phyloP scores from a whole-genome alignment of 2,329 filamentous ascomycete species.

The Botrytis pseudocinerea region DNA sequence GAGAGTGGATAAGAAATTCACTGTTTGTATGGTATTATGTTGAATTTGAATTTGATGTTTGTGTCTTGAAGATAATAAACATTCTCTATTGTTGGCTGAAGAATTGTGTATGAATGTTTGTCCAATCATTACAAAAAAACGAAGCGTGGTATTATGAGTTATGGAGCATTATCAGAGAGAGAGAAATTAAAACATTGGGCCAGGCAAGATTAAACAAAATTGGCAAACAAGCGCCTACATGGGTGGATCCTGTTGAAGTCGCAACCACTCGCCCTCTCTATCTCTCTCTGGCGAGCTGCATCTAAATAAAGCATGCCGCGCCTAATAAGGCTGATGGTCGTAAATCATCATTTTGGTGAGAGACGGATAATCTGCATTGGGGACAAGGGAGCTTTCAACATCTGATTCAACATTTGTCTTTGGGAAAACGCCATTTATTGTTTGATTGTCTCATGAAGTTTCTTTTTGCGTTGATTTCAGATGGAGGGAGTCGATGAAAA shows the following conservation, averaged over 20 bases:
- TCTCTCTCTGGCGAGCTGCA: slow-evolving; percentile 4
- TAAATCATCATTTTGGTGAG: not conserved
- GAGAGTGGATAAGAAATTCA: slow-evolving; percentile 20
- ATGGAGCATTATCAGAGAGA: not conserved
- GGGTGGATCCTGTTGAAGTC: slow-evolving; percentile 13
- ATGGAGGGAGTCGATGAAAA: not conserved
- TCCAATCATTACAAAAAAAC: slow-evolving; percentile 25
- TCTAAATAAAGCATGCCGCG: not conserved
- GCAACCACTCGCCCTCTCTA: not conserved
- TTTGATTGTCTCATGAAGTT: not conserved
- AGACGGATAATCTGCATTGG: not conserved
- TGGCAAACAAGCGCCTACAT: slow-evolving; percentile 21
- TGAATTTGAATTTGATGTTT: slow-evolving; percentile 15
- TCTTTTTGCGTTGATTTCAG: not conserved
- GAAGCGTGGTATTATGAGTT: slow-evolving; percentile 10
- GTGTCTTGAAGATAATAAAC: slow-evolving; percentile 26
- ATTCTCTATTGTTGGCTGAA: slow-evolving; percentile 30
- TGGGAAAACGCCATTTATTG: slow-evolving; percentile 1
- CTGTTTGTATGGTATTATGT: slow-evolving; percentile 21
- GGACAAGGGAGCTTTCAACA: not conserved
- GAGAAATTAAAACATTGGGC: slow-evolving; percentile 14
- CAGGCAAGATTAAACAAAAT: slow-evolving; percentile 9
- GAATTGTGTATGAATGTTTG: slow-evolving; percentile 30
- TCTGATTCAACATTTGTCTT: not conserved
- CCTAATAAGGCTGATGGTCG: slow-evolving; percentile 20